A percentile compares a stretch with the other conserved stretches of the same genome.
phyloP scores from a whole-genome alignment of 2,329 filamentous ascomycete species.

The Aureobasidium sp. region DNA sequence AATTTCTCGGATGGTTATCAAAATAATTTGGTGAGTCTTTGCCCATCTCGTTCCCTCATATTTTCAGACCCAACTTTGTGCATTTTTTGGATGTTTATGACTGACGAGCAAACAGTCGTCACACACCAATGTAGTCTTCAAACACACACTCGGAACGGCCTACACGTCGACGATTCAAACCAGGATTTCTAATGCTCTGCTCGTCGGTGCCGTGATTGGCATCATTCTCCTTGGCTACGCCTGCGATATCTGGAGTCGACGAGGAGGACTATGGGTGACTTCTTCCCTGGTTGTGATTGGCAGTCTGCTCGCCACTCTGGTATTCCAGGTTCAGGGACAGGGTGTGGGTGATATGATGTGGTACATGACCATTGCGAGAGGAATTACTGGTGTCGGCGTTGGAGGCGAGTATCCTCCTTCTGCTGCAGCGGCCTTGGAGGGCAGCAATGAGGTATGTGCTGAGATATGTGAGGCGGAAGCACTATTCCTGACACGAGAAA shows the following conservation, averaged over 20 bases:
- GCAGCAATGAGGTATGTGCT: conserved; percentile 36
- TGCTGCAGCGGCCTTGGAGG: conserved; percentile 41
- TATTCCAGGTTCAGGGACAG: conserved; percentile 28
- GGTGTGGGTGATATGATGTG: conserved; percentile 42
- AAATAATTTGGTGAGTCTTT: conserved; percentile 22
- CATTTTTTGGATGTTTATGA: too few relatives aligned
- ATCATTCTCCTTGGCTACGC: conserved; percentile 29
- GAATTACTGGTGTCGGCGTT: conserved; percentile 31
- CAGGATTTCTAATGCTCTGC: conserved; percentile 28
- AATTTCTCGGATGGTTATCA: conserved; percentile 32
- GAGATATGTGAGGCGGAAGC: background rate
- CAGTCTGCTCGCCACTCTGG: conserved; percentile 32
- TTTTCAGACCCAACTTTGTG: too few relatives aligned
- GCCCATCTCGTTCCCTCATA: too few relatives aligned
- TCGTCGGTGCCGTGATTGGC: conserved; percentile 30
- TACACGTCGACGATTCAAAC: conserved; percentile 29
- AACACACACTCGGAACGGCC: conserved; percentile 24
- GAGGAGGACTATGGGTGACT: conserved; percentile 29
- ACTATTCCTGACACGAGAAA: background rate
- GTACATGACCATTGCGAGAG: conserved; percentile 46
- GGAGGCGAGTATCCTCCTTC: conserved; percentile 45
- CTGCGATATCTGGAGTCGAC: conserved; percentile 28
- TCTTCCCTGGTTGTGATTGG: conserved; percentile 28
- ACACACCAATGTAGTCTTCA: conserved; percentile 30
- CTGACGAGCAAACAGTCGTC: conserved; percentile 18